Evolutionary conservation across 805 yeast genomes (phyloP), one percentile per base, ranked within the genome.

Genomic region (Saccharomyces mikatae): DNA sequence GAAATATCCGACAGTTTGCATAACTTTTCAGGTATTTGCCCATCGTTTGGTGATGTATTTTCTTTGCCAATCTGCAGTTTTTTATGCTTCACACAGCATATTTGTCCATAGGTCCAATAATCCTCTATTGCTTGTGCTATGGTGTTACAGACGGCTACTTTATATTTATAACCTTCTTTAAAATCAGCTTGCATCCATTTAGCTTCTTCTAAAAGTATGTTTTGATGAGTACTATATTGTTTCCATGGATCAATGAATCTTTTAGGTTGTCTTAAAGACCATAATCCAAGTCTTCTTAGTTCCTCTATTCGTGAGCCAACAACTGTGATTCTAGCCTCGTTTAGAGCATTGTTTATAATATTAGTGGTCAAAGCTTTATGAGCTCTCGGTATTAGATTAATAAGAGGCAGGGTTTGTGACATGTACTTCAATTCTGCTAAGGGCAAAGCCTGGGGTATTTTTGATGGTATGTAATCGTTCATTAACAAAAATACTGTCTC

Each of bases 251-350:
- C 96, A 11, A 76, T 64, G 62, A 77, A 85, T 58, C 80, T 78
- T 52, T 79, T 75, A 0, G 96, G 96, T 67, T 94, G 99, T 52
- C 96, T 77, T 52, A 94, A 74, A 24, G 96, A 85, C 98, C 99
- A 94, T 62, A 87, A 83, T 1, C 88, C 87, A 55, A 86, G 85
- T 49, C 96, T 76, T 67, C 89, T 89, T 58, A 94, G 76, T 67
- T 92, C 98, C 65, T 92, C 98, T 49, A 94, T 91, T 57, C 98
- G 77, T 1, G 95, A 86, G 62, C 89, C 87, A 21, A 89, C 82
- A 10, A 90, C 97, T 0, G 96, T 88, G 2, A 92, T 83, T 66
- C 91, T 87, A 3, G 97, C 96, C 66, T 94, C 99, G 13, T 89
- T 80, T 32, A 91, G 73, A 0, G 96, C 88, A 62, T 86, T 80